Evolutionary conservation across 441 rosid genomes (phyloP).

Genomic region (Breynia disticha): DNA sequence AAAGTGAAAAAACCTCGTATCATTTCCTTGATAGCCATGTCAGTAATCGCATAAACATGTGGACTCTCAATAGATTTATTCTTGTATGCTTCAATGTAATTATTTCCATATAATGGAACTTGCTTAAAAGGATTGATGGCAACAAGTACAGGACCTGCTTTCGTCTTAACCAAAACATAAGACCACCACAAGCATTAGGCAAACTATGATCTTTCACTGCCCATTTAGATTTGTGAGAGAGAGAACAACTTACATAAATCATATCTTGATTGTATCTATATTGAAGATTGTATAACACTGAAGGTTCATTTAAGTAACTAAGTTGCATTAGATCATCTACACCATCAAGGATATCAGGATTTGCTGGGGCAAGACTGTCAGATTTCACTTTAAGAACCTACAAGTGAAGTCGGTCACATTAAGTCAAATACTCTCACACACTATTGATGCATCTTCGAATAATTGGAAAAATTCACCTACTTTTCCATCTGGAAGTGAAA

Average conservation of each 20-base stretch:
- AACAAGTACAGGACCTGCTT: slow-evolving; percentile 97
- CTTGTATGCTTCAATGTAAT: slow-evolving; percentile 76
- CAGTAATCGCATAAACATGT: slow-evolving; percentile 95
- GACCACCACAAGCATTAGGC: slow-evolving; percentile 9
- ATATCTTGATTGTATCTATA: slow-evolving; percentile 78
- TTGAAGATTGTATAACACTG: slow-evolving; percentile 85
- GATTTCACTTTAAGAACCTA: slow-evolving; percentile 68
- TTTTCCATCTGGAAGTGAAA: slow-evolving; percentile 68
- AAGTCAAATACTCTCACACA: slow-evolving; percentile 13
- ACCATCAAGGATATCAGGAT: slow-evolving; percentile 98
- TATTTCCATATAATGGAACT: slow-evolving; percentile 77
- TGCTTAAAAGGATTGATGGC: slow-evolving; percentile 95
- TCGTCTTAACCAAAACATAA: slow-evolving; percentile 49
- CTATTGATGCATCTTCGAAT: slow-evolving; percentile 9
- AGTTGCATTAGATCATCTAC: slow-evolving; percentile 98
- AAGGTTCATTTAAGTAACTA: slow-evolving; percentile 94
- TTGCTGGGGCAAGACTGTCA: slow-evolving; percentile 72
- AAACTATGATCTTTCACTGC: neutral
- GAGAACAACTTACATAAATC: slow-evolving; percentile 74
- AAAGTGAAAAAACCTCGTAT: slow-evolving; percentile 54
- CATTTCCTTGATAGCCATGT: slow-evolving; percentile 96
- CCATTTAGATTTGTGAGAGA: neutral
- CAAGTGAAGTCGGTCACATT: slow-evolving; percentile 11
- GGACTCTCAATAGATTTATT: slow-evolving; percentile 69
- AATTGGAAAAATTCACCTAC: slow-evolving; percentile 35